Conservation (phyloP, 768 basidiomycete genomes). For the Lyophyllum semitale region DNA sequence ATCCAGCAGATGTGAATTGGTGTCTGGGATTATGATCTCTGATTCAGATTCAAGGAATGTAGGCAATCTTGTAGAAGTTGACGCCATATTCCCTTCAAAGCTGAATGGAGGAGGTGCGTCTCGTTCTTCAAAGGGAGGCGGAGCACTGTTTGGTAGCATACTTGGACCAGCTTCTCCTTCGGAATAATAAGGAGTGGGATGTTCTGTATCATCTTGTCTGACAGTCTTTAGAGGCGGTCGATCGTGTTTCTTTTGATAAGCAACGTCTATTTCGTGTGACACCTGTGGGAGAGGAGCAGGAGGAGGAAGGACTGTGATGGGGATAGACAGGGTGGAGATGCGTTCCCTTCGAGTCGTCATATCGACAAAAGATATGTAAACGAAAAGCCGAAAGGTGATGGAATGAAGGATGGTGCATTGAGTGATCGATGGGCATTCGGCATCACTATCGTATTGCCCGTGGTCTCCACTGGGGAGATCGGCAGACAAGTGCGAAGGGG, state of each 20-base stretch:
- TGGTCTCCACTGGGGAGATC: conserved; percentile 45
- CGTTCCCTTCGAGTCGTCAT: conserved; percentile 68
- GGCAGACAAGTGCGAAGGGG: conserved; percentile 48
- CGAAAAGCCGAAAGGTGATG: conserved; percentile 75
- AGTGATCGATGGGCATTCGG: conserved; percentile 74
- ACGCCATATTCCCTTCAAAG: conserved; percentile 52
- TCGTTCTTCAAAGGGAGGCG: conserved; percentile 85
- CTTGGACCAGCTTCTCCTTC: conserved; percentile 79
- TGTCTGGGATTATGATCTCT: conserved; percentile 68
- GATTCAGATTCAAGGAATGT: conserved; percentile 82
- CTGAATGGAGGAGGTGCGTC: conserved; percentile 80
- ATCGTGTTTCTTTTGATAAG: conserved; percentile 89
- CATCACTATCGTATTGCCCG: conserved; percentile 53
- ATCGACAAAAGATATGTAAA: conserved; percentile 79
- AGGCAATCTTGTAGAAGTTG: conserved; percentile 62
- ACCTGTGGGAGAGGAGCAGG: conserved; percentile 81
- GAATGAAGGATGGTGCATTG: conserved; percentile 82
- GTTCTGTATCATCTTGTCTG: conserved; percentile 66
- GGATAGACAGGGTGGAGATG: conserved; percentile 63
- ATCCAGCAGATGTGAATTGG: conserved; percentile 37
- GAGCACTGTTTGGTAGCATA: conserved; percentile 59
- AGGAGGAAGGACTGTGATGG: conserved; percentile 71
- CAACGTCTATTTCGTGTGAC: conserved; percentile 68
- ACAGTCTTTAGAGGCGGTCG: conserved; percentile 73
- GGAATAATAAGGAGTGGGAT: conserved; percentile 63